These are phyloP conservation scores for Dioszegia aurantiaca DNA, from an alignment of 768 basidiomycete genomes.

Conservation along the genomic window DNA sequence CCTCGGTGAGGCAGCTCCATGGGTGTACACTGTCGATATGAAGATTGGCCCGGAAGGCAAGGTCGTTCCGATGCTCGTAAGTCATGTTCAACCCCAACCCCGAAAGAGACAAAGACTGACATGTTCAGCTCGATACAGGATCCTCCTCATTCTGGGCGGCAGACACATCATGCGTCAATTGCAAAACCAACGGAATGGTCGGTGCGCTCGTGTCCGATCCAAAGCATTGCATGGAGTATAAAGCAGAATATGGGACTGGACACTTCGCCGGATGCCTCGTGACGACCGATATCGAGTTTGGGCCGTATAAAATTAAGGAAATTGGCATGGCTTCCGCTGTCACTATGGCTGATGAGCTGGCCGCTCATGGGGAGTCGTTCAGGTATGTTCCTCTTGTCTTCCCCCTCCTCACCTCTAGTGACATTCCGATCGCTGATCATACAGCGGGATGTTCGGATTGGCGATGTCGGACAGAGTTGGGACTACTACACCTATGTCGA, in stretches of 20 bases:
- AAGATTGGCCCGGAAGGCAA: constrained; percentile 6
- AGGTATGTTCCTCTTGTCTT: not conserved
- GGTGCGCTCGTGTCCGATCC: constrained; percentile 4
- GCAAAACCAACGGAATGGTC: constrained; percentile 1
- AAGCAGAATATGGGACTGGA: constrained; percentile 2
- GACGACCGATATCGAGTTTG: constrained; percentile 7
- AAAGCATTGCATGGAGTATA: not conserved
- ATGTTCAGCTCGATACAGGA: constrained; percentile 9
- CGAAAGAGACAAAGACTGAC: not conserved
- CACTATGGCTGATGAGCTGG: not conserved
- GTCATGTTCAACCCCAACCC: not conserved
- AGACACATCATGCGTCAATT: not conserved
- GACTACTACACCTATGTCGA: constrained; percentile 12
- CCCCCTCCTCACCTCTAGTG: too few relatives aligned
- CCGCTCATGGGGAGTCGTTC: constrained; percentile 1
- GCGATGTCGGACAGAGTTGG: not conserved
- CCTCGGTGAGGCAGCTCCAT: not conserved
- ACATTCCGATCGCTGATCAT: not conserved
- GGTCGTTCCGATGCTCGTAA: constrained; percentile 11
- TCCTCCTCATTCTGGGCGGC: constrained; percentile 14
- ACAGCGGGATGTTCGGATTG: constrained; percentile 14
- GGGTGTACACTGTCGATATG: constrained; percentile 14
- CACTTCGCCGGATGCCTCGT: constrained; percentile 10
- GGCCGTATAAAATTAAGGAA: constrained; percentile 11
- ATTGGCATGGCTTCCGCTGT: constrained; percentile 6